Evolutionary conservation across 1,284 basidiomycete genomes (phyloP), one percentile per base, ranked within the genome.

Genomic region (Coniophora puteana): DNA sequence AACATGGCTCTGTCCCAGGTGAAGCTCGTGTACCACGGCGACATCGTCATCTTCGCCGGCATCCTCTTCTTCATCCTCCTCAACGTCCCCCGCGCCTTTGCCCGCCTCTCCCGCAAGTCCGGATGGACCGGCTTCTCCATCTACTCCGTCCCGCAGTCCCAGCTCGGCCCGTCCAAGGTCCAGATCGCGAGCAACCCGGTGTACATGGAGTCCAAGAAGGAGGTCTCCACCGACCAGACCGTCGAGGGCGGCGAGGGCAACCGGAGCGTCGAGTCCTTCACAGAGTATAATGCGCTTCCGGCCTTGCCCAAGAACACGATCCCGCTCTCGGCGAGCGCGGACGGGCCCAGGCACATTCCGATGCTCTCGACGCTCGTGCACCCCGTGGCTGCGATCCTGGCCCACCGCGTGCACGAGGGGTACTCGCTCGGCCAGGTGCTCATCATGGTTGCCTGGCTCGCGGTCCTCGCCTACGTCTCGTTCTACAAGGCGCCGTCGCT

Each of bases 381-480:
- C 10, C 65, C 61, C 3, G 24, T 73, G 11, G 65, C 71, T 6
- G 54, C 57, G 7, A 46, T 66, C 4, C 59, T 78, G 28, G 65
- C 69, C n/a, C 44, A 55, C 22, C 57, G 74, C 30, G 50, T 83
- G 31, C 53, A 65, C 12, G 63, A 74, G 14, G 75, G 78, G 10
- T 73, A 78, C 48, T 72, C 74, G 18, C 39, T 80, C 18, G 74
- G 70, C 13, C 78, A 80, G 53, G 57, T 66, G 18, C 34, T 75
- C 21, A 50, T 83, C 28, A 60, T 80, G 41, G 36, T 62, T 1
- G 46, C 65, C 8, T 87, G 83, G 48, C 63, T 72, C 38, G 59
- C 48, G 23, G 53, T 70, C 32, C 46, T 86, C 40, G 48, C 72
- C 20, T 83, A 78, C 49, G 71, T 72, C 3, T 61, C 68, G 1